These are phyloP conservation scores for Paramecium primaurelia DNA, from an alignment of 73 alveolate species.

Conservation along the genomic window DNA sequence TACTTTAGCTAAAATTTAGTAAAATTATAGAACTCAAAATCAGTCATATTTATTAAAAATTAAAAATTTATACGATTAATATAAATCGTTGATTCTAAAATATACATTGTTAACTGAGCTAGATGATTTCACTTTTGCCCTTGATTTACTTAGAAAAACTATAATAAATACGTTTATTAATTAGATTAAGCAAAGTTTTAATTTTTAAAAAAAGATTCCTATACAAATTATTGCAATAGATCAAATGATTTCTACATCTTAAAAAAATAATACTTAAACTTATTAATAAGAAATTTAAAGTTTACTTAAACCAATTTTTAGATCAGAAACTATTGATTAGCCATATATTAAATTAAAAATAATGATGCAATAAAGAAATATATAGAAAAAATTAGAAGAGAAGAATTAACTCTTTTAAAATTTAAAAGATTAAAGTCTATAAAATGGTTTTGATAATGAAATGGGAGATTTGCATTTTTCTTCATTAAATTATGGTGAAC, in stretches of 20 bases:
- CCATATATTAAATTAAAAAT: background rate
- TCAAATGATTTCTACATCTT: background rate
- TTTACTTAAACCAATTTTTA: background rate
- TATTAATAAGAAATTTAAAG: background rate
- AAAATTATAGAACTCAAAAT: background rate
- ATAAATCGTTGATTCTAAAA: background rate
- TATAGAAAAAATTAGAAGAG: background rate
- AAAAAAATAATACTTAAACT: background rate
- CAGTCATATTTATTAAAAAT: conserved; percentile 12
- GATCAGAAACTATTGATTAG: background rate
- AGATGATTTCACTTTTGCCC: background rate
- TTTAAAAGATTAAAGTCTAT: background rate
- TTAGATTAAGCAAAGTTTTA: background rate
- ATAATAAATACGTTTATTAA: background rate
- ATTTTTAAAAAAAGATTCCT: background rate
- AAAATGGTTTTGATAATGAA: background rate
- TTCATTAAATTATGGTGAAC: background rate
- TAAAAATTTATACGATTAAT: background rate
- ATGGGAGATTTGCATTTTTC: background rate
- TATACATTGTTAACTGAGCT: background rate
- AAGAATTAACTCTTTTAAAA: background rate
- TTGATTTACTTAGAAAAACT: background rate
- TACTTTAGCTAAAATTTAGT: conserved; percentile 7
- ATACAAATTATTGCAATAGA: background rate
- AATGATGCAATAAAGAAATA: background rate